Conservation (phyloP, 2,329 filamentous ascomycete genomes). For the Microdochium paspali region DNA sequence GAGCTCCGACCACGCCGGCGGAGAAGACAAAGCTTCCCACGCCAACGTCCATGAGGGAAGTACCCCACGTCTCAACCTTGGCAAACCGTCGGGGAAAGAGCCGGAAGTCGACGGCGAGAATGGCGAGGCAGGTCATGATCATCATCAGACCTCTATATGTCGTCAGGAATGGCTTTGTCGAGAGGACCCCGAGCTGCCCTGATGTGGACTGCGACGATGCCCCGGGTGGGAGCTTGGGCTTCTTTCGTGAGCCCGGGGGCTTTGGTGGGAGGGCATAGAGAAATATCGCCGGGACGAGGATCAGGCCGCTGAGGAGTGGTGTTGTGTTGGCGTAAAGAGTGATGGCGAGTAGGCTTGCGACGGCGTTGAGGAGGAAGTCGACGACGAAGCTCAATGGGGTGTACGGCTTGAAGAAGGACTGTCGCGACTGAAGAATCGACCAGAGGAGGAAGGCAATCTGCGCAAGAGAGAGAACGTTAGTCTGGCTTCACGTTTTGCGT, state of each 20-base stretch:
- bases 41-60: slow-evolving; percentile 96
- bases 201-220: slow-evolving; percentile 24
- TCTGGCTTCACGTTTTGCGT: slow-evolving; percentile 6
- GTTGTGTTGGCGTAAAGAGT: slow-evolving; percentile 76
- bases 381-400: slow-evolving; percentile 56
- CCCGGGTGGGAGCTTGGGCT: slow-evolving; percentile 36
- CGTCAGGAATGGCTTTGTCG: slow-evolving; percentile 86
- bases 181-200: slow-evolving; percentile 41
- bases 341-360: slow-evolving; percentile 70
- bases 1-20: slow-evolving; percentile 79
- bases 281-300: slow-evolving; percentile 61
- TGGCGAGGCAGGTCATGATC: slow-evolving; percentile 78
- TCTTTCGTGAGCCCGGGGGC: slow-evolving; percentile 33
- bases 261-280: slow-evolving; percentile 44
- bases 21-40: slow-evolving; percentile 98
- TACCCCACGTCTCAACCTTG: slow-evolving; percentile 99
- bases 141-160: slow-evolving; percentile 88
- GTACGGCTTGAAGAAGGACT: slow-evolving; percentile 76
- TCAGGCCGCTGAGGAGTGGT: slow-evolving; percentile 62
- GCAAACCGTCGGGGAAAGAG: slow-evolving; percentile 91
- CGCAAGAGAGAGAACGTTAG: slow-evolving; percentile 9
- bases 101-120: slow-evolving; percentile 92
- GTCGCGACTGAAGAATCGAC: slow-evolving; percentile 77
- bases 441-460: slow-evolving; percentile 78
- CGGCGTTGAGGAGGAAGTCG: slow-evolving; percentile 84